A percentile compares a stretch with the other conserved stretches of the same genome.
phyloP scores from a whole-genome alignment of 495 filamentous ascomycete genomes.

The Hyaloscypha finlandica region DNA sequence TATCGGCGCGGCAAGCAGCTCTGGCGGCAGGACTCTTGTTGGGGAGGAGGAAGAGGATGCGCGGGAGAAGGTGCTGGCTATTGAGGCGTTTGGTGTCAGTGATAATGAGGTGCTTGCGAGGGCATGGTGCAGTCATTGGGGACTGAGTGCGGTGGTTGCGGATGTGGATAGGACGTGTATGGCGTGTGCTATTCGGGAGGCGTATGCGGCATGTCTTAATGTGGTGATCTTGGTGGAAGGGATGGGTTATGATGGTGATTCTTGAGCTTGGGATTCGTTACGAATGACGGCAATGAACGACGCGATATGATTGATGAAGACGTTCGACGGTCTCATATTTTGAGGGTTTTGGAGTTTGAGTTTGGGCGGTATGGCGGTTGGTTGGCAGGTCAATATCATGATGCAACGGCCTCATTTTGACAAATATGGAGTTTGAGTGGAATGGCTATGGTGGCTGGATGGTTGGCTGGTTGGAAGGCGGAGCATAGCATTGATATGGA shows the following conservation, averaged over 20 bases:
- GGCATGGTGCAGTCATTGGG: constrained; percentile 73
- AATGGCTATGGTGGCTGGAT: background rate
- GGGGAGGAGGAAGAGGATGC: constrained; percentile 32
- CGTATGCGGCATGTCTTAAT: constrained; percentile 67
- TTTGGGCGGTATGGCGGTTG: too few relatives aligned
- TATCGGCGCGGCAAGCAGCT: constrained; percentile 1
- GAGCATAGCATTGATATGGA: constrained; percentile 3
- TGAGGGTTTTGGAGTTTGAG: background rate
- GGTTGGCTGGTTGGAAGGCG: constrained; percentile 1
- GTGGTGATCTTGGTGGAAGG: constrained; percentile 66
- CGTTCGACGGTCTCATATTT: background rate
- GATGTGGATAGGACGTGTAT: constrained; percentile 68
- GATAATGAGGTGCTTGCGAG: constrained; percentile 75
- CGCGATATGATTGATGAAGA: background rate
- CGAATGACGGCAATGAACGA: background rate
- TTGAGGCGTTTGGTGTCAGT: constrained; percentile 67
- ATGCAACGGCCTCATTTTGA: too few relatives aligned
- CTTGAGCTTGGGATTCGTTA: background rate
- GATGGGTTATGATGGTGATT: constrained; percentile 7
- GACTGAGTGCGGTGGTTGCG: constrained; percentile 64
- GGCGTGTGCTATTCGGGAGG: constrained; percentile 69
- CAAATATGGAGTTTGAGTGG: background rate
- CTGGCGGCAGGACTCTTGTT: background rate
- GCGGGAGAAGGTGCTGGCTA: constrained; percentile 63
- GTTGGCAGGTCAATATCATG: too few relatives aligned